Base-by-base conservation (phyloP, 345 rosid species). In the Pugionium cornutum region DNA sequence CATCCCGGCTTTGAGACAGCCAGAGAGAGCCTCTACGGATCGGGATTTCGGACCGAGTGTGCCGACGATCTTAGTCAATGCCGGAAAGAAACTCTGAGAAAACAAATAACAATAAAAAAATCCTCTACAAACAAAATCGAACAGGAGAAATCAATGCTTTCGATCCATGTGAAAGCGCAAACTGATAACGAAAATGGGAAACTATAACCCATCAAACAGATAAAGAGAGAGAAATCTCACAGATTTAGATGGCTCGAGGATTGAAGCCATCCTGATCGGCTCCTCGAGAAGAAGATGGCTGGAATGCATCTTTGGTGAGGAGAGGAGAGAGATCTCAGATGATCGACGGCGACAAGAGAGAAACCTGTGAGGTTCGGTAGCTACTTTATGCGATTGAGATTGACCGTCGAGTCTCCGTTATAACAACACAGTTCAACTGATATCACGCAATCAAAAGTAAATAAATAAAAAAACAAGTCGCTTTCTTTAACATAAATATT, bases 231-330 rank as follows among this genome's bases (percentile, higher is more conserved):
- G 46, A 56, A 41, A 32, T 61, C 84, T 87, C 39, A 94, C 97
- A n/a, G 89, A 64, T 76, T 94, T 94, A 36, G 99, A 88, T 34
- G 98, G 88, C 80, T 92, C 96, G 72, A 92, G 96, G 70, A 92
- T 88, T 42, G 96, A 86, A 72, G 94, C 96, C 98, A 92, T 92
- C 90, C 98, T 79, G 69, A 92, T 92, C 2, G 98, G 98, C 89
- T 89, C 98, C 67, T 92, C 98, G 31, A 88, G 92, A 62, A 92
- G 97, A 79, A 92, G 72, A 83, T 92, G 96, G 66, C 82, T 83
- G 1, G 99, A 83, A 75, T 94, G 99, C 99, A 94, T 94, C 66
- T 72, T 87, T 26, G 63, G 39, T 7, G 34, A 39, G 4, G 61
- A 40, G 4, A 39, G 56, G 31, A 8, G 29, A n/a, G 64, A 54